phyloP scores from a whole-genome alignment of 768 basidiomycete species.

The Candolleomyces aberdarensis region DNA sequence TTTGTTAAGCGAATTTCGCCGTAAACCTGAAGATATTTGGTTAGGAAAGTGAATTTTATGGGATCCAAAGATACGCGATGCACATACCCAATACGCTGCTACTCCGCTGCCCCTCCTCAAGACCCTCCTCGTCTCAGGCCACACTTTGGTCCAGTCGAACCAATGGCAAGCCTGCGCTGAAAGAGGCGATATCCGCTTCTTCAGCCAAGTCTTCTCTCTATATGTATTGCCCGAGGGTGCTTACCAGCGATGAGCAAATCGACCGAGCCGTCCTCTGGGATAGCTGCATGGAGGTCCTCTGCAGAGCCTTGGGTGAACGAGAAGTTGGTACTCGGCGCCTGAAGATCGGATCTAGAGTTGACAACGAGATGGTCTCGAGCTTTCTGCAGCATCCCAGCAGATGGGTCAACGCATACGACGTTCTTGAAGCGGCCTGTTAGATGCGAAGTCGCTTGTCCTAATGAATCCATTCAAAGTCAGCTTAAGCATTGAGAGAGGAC shows the following conservation, averaged over 20 bases:
- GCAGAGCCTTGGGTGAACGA: slow-evolving; percentile 37
- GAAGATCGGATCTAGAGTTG: not conserved
- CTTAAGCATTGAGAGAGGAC: not conserved
- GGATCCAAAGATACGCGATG: not conserved
- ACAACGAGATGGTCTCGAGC: slow-evolving; percentile 32
- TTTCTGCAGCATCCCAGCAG: slow-evolving; percentile 61
- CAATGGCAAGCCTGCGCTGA: slow-evolving; percentile 79
- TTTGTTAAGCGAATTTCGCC: slow-evolving; percentile 69
- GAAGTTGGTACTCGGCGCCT: slow-evolving; percentile 15
- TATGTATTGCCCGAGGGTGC: slow-evolving; percentile 6
- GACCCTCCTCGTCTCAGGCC: slow-evolving; percentile 63
- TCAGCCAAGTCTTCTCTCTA: not conserved
- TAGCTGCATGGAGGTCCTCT: slow-evolving; percentile 51
- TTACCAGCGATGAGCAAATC: slow-evolving; percentile 69
- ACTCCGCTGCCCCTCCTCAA: slow-evolving; percentile 55
- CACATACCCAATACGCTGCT: slow-evolving; percentile 69
- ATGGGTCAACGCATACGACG: slow-evolving; percentile 77
- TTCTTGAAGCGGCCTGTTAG: slow-evolving; percentile 47
- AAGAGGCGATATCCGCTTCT: not conserved
- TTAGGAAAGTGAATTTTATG: not conserved
- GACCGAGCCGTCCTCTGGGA: slow-evolving; percentile 43
- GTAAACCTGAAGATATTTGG: slow-evolving; percentile 47
- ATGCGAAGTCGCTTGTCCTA: slow-evolving; percentile 69
- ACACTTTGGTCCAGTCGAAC: slow-evolving; percentile 73
- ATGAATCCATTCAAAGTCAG: not conserved